Evolutionary conservation across 345 rosid genomes (phyloP), one percentile per base, ranked within the genome.

Genomic region (Hibiscus trionum): DNA sequence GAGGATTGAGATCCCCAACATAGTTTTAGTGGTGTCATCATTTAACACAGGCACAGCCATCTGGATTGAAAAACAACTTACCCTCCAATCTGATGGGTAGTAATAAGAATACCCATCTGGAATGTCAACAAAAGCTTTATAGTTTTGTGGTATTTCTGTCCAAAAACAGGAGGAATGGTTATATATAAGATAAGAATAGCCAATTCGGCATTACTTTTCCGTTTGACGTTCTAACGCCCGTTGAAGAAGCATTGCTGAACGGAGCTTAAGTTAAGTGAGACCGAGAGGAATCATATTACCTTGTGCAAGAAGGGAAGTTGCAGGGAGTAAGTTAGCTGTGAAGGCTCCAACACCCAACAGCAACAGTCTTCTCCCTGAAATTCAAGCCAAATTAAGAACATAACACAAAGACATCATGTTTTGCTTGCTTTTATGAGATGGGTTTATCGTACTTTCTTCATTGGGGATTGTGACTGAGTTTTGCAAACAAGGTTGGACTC

Each of bases 81-180:
- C 96, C 74, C 85, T 88, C 97, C 98, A 91, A 80, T 94, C 97
- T 64, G 93, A 81, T 71, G 96, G 98, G 79, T 90, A 91, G 76
- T 78, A 79, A 65, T 91, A 94, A 2, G 98, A 85, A 81, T 94
- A 94, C 2, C 97, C 96, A 47, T 94, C 97, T 47, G 58, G 39
- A 21, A 33, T 52, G 74, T 94, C 95, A 26, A 90, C 90, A 71
- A 87, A 94, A 72, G 96, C 77, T 8, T 57, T 9, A 62, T 82
- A 94, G 58, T 71, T 86, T 77, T 84, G 77, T 24, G 93, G 95
- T 44, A 86, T 68, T 80, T 85, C 97, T 94, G 75, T 75, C 76
- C n/a, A 76, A 61, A 39, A 17, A 75, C 61, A 19, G 21, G 9
- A 35, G 4, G 11, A 21, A 63, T 7, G 1, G 47, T 35, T 3